Evolutionary conservation across 805 yeast genomes (phyloP).

Genomic region (Crinitomyces ghanaensis): DNA sequence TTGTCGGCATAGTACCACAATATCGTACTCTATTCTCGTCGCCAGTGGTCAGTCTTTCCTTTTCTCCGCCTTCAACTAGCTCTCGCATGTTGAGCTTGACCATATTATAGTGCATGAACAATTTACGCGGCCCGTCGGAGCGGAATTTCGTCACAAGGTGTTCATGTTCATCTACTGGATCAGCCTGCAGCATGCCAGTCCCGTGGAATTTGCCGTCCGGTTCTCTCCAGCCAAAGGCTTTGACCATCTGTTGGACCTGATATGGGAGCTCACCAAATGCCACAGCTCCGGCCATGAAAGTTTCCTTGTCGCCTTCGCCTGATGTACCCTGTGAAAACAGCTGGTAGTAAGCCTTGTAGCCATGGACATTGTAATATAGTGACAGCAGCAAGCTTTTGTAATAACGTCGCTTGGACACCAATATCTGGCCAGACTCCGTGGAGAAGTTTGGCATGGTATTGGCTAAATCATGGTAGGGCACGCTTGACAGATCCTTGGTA

Average conservation of each 20-base stretch:
- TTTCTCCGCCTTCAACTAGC: slow-evolving; percentile 25
- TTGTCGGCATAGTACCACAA: slow-evolving; percentile 36
- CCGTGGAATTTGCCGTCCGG: slow-evolving; percentile 46
- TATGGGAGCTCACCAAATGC: slow-evolving; percentile 36
- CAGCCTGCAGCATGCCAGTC: slow-evolving; percentile 69
- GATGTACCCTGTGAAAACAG: slow-evolving; percentile 47
- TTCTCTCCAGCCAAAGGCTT: slow-evolving; percentile 25
- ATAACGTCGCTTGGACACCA: slow-evolving; percentile 47
- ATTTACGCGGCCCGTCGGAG: slow-evolving; percentile 5
- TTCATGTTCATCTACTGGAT: slow-evolving; percentile 48
- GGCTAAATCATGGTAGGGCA: slow-evolving; percentile 45
- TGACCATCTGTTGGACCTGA: slow-evolving; percentile 4
- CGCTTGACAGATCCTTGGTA: slow-evolving; percentile 6
- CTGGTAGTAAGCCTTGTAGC: slow-evolving; percentile 48
- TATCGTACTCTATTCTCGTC: slow-evolving; percentile 40
- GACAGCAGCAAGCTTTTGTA: slow-evolving; percentile 45
- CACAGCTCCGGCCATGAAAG: slow-evolving; percentile 59
- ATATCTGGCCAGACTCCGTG: slow-evolving; percentile 56
- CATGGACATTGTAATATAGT: slow-evolving; percentile 52
- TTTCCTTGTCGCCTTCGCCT: slow-evolving; percentile 78
- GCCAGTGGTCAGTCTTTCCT: slow-evolving; percentile 30
- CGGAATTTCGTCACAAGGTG: slow-evolving; percentile 5
- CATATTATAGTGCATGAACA: slow-evolving; percentile 56
- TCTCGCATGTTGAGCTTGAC: slow-evolving; percentile 58
- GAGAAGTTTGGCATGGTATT: slow-evolving; percentile 61